Percentiles rank a stretch among this genome's conserved stretches.
Conservation (phyloP, 208 protist species). For the Novymonas esmeraldas region DNA sequence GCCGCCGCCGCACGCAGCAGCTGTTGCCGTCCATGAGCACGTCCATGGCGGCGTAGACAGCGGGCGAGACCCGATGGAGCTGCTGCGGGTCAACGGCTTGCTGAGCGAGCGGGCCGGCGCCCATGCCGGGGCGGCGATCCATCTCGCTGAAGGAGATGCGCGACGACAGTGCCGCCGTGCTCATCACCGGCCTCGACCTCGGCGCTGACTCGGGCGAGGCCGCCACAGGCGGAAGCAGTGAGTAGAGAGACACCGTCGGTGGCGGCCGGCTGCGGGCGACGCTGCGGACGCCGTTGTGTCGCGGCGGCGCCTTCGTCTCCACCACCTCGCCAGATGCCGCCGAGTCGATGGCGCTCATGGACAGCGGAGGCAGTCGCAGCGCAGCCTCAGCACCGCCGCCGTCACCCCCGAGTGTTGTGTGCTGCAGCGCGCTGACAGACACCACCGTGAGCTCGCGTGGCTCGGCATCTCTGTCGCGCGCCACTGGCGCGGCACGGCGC, state of each 20-base stretch:
- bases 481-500: not conserved
- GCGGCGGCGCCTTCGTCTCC: not conserved
- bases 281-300: not conserved
- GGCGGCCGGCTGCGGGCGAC: not conserved
- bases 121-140: conserved; percentile 21
- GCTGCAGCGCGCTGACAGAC: conserved; percentile 5
- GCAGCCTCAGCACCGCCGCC: no score
- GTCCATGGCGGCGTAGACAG: conserved; percentile 54
- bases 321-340: no score
- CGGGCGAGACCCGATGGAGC: conserved; percentile 17
- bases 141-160: conserved; percentile 22
- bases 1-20: conserved; percentile 52
- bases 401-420: not conserved
- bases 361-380: not conserved
- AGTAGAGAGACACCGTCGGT: conserved; percentile 5
- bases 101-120: conserved; percentile 16
- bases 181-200: no score
- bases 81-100: conserved; percentile 25
- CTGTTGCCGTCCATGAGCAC: conserved; percentile 81
- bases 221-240: conserved; percentile 4
- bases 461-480: not conserved
- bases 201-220: not conserved
- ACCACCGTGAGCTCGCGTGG: conserved; percentile 4
- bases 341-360: not conserved
- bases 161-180: not conserved